Evolutionary conservation across 2,329 filamentous ascomycete genomes (phyloP).

Genomic region (Aspergillus clavatus): DNA sequence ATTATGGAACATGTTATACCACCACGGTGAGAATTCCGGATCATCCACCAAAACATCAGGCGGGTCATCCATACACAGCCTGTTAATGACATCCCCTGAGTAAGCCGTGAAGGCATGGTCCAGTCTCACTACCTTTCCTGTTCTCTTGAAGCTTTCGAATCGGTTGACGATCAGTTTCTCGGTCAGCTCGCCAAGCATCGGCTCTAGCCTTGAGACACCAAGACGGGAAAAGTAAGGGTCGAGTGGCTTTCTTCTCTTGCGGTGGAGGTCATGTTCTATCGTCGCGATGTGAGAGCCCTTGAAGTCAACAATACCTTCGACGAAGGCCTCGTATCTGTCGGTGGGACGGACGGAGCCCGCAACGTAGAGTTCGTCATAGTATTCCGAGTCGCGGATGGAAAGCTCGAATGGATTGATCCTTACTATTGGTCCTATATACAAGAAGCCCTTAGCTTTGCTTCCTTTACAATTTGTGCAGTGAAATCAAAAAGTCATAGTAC

Average conservation of each 20-base stretch:
- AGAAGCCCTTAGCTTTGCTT: background rate
- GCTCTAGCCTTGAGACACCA: background rate
- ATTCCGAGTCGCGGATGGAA: constrained; percentile 12
- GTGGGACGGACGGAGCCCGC: background rate
- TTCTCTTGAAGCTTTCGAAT: constrained; percentile 10
- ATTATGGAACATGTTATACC: background rate
- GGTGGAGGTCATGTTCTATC: constrained; percentile 21
- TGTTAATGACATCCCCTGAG: constrained; percentile 24
- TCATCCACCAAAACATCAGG: constrained; percentile 11
- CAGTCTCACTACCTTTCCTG: constrained; percentile 14
- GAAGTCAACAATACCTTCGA: background rate
- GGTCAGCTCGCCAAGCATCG: background rate
- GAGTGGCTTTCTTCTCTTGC: constrained; percentile 15
- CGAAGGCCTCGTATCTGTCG: background rate
- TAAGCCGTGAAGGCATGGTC: constrained; percentile 23
- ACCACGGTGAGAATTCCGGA: constrained; percentile 6
- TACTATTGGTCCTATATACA: constrained; percentile 14
- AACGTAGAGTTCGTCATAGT: background rate
- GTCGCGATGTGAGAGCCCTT: constrained; percentile 15
- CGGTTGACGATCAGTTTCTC: background rate
- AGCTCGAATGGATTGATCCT: constrained; percentile 20
- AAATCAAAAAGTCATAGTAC: constrained; percentile 2
- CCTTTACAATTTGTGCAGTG: background rate
- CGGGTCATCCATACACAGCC: constrained; percentile 15
- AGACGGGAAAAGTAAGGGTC: constrained; percentile 19